Conservation (phyloP, 2,329 filamentous ascomycete genomes). For the Alternaria sp. region DNA sequence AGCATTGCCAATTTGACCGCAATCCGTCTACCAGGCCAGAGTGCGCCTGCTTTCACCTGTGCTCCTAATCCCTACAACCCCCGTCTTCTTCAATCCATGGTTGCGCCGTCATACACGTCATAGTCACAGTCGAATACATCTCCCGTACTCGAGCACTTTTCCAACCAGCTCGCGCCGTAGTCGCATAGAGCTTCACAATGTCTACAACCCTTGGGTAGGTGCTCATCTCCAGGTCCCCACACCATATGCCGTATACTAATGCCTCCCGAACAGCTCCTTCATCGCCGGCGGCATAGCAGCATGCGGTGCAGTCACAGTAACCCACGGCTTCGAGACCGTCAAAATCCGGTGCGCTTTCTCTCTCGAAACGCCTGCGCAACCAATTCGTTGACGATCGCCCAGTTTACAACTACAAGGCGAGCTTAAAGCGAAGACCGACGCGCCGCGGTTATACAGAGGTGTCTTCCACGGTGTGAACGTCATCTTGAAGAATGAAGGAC, state of each 20-base stretch:
- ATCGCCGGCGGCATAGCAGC: constrained; percentile 95
- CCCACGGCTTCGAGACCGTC: constrained; percentile 97
- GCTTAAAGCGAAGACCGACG: constrained; percentile 83
- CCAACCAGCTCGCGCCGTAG: background rate
- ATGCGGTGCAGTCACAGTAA: constrained; percentile 95
- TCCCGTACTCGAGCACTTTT: background rate
- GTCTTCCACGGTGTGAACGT: constrained; percentile 90
- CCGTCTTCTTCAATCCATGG: constrained; percentile 2
- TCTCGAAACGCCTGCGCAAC: background rate
- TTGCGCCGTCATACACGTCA: constrained; percentile 8
- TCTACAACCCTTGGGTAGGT: constrained; percentile 59
- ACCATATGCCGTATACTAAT: constrained; percentile 1
- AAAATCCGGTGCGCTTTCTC: constrained; percentile 81
- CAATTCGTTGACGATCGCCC: constrained; percentile 32
- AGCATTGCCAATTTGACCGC: constrained; percentile 8
- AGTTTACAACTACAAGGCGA: constrained; percentile 97
- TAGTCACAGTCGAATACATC: background rate
- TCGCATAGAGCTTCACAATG: constrained; percentile 45
- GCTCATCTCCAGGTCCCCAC: background rate
- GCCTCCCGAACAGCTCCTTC: constrained; percentile 70
- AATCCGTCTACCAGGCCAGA: constrained; percentile 7
- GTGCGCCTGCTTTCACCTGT: background rate
- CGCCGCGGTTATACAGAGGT: constrained; percentile 87
- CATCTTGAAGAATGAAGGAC: constrained; percentile 88
- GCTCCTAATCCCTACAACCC: background rate